phyloP scores from a whole-genome alignment of 768 basidiomycete genomes.

The Paxillus rubicundulus region DNA sequence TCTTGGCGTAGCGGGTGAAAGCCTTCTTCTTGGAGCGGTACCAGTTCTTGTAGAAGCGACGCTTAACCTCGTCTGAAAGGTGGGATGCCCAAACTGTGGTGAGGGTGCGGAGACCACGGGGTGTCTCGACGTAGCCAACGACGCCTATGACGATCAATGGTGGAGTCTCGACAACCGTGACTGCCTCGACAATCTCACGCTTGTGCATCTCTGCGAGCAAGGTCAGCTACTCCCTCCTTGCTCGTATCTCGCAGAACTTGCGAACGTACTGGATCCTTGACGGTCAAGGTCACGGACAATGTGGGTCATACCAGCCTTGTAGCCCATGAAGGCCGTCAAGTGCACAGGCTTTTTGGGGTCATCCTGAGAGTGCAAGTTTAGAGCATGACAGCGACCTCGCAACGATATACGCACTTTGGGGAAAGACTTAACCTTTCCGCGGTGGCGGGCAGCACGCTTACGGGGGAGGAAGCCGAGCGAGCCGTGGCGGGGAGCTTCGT shows the following conservation, averaged over 20 bases:
- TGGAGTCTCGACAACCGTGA: slow-evolving; percentile 93
- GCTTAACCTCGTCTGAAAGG: slow-evolving; percentile 95
- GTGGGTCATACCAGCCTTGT: slow-evolving; percentile 99
- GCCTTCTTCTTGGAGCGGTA: slow-evolving; percentile 99
- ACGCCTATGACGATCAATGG: slow-evolving; percentile 96
- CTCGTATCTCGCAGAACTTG: background rate
- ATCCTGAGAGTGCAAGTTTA: slow-evolving; percentile 56
- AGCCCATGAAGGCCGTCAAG: slow-evolving; percentile 96
- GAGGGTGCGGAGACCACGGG: slow-evolving; percentile 96
- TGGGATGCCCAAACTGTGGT: slow-evolving; percentile 99
- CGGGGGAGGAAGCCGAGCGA: slow-evolving; percentile 96
- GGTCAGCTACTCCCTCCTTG: background rate
- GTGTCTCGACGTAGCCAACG: slow-evolving; percentile 99
- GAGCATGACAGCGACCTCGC: background rate
- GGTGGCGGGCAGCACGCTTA: slow-evolving; percentile 95
- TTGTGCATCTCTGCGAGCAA: slow-evolving; percentile 92
- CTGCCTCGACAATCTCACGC: slow-evolving; percentile 98
- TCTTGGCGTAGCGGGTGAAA: slow-evolving; percentile 99
- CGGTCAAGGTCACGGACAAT: slow-evolving; percentile 99
- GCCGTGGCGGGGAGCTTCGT: slow-evolving; percentile 97
- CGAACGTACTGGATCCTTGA: slow-evolving; percentile 91
- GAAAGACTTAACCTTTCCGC: slow-evolving; percentile 99
- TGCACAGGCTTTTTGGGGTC: slow-evolving; percentile 99
- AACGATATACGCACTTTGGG: slow-evolving; percentile 70
- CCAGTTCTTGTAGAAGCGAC: slow-evolving; percentile 99